Evolutionary conservation across 305 asterid genomes (phyloP), one percentile per base, ranked within the genome.

Genomic region (Ajuga reptans): DNA sequence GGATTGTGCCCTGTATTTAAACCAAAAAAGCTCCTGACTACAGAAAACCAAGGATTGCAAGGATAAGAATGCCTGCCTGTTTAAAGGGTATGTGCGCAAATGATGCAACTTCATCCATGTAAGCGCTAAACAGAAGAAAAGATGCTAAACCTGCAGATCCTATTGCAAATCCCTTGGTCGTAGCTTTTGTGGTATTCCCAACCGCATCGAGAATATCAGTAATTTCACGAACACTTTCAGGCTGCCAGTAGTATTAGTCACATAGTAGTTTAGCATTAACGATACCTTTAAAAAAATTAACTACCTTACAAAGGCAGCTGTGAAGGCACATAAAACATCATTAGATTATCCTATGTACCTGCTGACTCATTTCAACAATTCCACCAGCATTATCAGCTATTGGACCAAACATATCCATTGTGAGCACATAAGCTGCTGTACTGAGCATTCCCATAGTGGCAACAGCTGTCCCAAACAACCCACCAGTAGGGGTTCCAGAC

Each of bases 381-480:
- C 99, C 99, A 80, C 99, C 99, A 9, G 99, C 97, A 86, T 94
- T 94, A 85, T 94, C 99, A 78, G 97, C 99, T 78, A 94, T 94
- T 51, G 99, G 99, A 76, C 99, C 99, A 86, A 94, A 94, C 99
- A 94, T 94, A 80, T 94, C 99, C 99, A 94, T 94, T 49, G 98
- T 94, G 66, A 94, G 95, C 72, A 94, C 96, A 79, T 94, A 94
- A 71, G 98, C 99, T 68, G 99, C 99, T 6, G 99, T 94, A 73
- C 99, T 94, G 78, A 94, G 93, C 99, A 94, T 94, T 59, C 99
- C 99, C 99, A 94, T 94, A 10, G 99, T 94, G 36, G 99, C 99
- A 66, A 94, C 99, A 76, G 99, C 99, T 33, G 99, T 94, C 70
- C 99, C 99, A 83, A 94, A 94, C 87, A 94, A 82, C 43, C 99